Evolutionary conservation across 225 moss, liverwort and hornwort genomes (phyloP).

Genomic region (Climacium dendroides): DNA sequence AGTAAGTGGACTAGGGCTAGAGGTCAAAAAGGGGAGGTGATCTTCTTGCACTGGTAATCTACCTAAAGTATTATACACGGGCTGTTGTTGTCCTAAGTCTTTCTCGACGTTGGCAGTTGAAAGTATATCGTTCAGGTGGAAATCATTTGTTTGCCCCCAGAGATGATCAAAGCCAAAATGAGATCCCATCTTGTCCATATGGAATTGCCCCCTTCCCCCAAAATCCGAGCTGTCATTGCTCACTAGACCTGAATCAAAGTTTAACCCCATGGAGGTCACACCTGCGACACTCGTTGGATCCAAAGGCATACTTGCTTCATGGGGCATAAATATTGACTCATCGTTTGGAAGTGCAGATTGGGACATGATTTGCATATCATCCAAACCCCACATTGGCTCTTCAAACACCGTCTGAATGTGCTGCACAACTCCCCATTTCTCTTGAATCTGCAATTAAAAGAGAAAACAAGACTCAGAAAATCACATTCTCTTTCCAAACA

Average conservation of each 20-base stretch:
- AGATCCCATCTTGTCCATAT: constrained; percentile 12
- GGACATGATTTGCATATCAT: constrained; percentile 18
- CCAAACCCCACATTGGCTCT: constrained; percentile 18
- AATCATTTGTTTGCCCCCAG: constrained; percentile 29
- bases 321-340: constrained; percentile 16
- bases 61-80: constrained; percentile 21
- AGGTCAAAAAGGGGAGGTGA: constrained; percentile 8
- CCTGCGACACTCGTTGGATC: neutral
- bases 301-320: constrained; percentile 4
- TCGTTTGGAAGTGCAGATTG: constrained; percentile 7
- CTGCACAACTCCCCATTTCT: constrained; percentile 38
- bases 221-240: constrained; percentile 3
- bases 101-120: constrained; percentile 16
- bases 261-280: constrained; percentile 1
- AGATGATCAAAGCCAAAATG: constrained; percentile 17
- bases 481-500: neutral
- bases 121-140: constrained; percentile 17
- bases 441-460: constrained; percentile 9
- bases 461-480: neutral
- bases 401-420: constrained; percentile 30
- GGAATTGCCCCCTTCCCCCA: neutral
- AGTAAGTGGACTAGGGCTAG: constrained; percentile 10
- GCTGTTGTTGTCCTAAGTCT: constrained; percentile 13
- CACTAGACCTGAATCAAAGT: neutral
- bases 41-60: constrained; percentile 18